phyloP scores from a whole-genome alignment of 2,329 filamentous ascomycete species.

The Xenoacremonium recifei region DNA sequence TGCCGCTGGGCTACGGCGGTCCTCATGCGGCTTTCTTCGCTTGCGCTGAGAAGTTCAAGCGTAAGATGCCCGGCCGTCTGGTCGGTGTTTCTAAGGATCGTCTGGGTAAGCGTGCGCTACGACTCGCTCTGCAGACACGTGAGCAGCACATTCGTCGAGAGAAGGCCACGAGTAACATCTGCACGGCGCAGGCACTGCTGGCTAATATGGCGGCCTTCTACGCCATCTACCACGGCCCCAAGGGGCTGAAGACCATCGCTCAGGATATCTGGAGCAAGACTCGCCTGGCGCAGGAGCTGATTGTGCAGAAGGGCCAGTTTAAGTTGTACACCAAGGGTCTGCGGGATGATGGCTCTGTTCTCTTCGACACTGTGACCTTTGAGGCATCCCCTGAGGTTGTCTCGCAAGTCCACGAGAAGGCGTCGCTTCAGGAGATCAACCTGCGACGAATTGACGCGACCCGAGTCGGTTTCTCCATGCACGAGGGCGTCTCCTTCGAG shows the following conservation, averaged over 20 bases:
- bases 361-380: constrained; percentile 82
- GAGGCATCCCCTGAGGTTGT: constrained; percentile 37
- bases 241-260: constrained; percentile 80
- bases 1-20: constrained; percentile 88
- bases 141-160: constrained; percentile 96
- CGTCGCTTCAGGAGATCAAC: constrained; percentile 20
- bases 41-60: constrained; percentile 74
- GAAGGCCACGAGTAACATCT: constrained; percentile 97
- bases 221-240: constrained; percentile 87
- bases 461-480: constrained; percentile 31
- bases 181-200: constrained; percentile 88
- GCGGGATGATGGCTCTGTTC: constrained; percentile 52
- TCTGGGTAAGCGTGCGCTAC: constrained; percentile 59
- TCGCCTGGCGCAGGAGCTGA: constrained; percentile 57
- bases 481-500: constrained; percentile 25
- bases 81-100: constrained; percentile 90
- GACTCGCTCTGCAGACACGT: constrained; percentile 80
- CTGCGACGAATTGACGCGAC: constrained; percentile 28
- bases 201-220: constrained; percentile 97
- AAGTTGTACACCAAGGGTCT: constrained; percentile 59
- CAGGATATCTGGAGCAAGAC: constrained; percentile 70
- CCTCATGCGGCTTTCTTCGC: constrained; percentile 96
- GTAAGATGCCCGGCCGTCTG: constrained; percentile 87
- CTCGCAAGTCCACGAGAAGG: constrained; percentile 21
- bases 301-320: constrained; percentile 53